Base-by-base conservation (phyloP, 768 basidiomycete genomes). In the Amanita muscaria region DNA sequence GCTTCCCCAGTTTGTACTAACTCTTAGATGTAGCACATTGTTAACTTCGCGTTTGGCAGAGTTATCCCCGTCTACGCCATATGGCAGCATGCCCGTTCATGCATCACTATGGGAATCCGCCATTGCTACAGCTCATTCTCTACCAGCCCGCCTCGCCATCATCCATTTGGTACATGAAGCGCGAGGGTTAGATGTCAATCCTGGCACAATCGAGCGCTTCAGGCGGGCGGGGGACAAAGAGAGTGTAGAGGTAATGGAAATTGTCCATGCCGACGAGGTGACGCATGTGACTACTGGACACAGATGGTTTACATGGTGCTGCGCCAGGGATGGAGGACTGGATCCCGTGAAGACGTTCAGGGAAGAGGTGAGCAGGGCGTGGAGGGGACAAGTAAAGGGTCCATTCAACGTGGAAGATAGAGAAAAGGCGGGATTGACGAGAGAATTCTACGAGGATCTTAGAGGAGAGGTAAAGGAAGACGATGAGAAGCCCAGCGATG, bases 81-180 rank as follows among this genome's bases (percentile, higher is more conserved):
- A 86, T 56, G 85, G 87, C 23, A 78, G 74, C 29, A 68, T 76
- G 65, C 74, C 81, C 14, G 83, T 88, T 2, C 87, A 88, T 53
- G 82, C 84, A 0, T 77, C 74, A 0, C 74, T 89, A 3, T 89
- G 87, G 88, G 80, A 86, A 49, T 83, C 82, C 5, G 88, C 87
- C 1, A 64, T 67, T 6, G 67, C 76, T 25, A 91, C 87, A 0
- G 73, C 75, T 9, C 56, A 73, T 16, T 86, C 83, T 2, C 69
- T 89, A 30, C 74, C 77, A 18, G 68, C 85, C 1, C 72, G 87
- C 10, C 74, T 89, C 29, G 83, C 83, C 1, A 88, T 89, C 59
- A 85, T 92, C 53, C 86, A 88, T 52, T 76, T 90, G 12, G 85
- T 89, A 1, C 86, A 88, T 57, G 87, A 89, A 66, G 86, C 87